Conservation (phyloP, 106 monocot species). For the Iris macrosiphon region DNA sequence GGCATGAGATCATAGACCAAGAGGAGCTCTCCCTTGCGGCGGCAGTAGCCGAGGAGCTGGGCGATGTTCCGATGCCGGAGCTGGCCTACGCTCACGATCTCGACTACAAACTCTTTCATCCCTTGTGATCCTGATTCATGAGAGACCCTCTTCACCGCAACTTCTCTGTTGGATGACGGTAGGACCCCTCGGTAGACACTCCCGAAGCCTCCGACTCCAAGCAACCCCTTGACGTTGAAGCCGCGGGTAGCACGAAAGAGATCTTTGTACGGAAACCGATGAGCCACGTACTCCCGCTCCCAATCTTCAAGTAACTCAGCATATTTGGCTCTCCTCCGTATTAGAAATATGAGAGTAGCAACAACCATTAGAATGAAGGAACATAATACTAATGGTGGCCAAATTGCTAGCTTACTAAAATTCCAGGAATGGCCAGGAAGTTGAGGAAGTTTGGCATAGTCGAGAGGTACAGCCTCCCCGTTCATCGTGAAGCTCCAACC, state of each 20-base stretch:
- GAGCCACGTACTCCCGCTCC: constrained; percentile 15
- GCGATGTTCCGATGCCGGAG: constrained; percentile 23
- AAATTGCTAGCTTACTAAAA: not conserved
- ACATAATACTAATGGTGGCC: not conserved
- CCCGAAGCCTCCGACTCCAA: no score
- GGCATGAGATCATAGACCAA: no score
- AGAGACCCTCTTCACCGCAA: no score
- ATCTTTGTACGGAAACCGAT: constrained; percentile 23
- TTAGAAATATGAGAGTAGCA: not conserved
- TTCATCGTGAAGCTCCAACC: no score
- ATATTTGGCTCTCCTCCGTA: constrained; percentile 6
- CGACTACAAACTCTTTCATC: constrained; percentile 22
- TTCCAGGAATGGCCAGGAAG: no score
- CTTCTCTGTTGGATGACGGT: constrained; percentile 8
- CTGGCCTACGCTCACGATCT: no score
- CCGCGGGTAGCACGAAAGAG: constrained; percentile 13
- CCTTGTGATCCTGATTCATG: constrained; percentile 25
- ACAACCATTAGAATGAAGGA: not conserved
- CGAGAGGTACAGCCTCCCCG: not conserved
- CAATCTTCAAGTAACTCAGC: no score
- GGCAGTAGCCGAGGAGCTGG: constrained; percentile 24
- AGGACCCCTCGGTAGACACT: constrained; percentile 19
- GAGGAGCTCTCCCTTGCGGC: no score
- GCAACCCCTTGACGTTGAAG: constrained; percentile 12
- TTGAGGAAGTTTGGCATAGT: no score